Evolutionary conservation across 768 basidiomycete genomes (phyloP).

Genomic region (Xanthoconium stramineum): DNA sequence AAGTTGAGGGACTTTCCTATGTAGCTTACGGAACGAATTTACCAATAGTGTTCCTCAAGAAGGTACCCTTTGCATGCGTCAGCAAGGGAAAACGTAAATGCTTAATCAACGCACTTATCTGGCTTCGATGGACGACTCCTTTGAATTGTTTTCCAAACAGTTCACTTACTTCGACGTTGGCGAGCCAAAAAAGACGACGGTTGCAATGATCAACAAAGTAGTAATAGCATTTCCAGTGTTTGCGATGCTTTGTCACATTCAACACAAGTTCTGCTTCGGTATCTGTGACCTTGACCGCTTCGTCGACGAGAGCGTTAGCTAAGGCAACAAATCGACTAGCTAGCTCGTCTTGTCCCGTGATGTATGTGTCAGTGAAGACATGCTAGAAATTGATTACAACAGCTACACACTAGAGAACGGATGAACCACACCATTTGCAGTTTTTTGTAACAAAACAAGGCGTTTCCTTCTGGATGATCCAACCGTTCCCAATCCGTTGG

Average conservation of each 20-base stretch:
- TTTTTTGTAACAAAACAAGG: background rate
- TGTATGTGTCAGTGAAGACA: background rate
- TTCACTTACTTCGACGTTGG: background rate
- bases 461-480: background rate
- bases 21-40: too few relatives aligned
- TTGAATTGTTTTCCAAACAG: background rate
- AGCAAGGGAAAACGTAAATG: background rate
- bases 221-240: background rate
- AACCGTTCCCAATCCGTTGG: background rate
- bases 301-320: background rate
- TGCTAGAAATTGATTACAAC: background rate
- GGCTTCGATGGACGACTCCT: background rate
- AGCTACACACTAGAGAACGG: background rate
- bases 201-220: background rate
- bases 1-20: background rate
- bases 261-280: background rate
- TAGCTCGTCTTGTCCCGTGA: background rate
- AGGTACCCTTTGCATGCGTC: background rate
- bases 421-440: background rate
- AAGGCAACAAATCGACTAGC: background rate
- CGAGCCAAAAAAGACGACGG: background rate
- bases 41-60: background rate
- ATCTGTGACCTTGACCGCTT: background rate
- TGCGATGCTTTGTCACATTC: background rate
- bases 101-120: background rate